phyloP scores from a whole-genome alignment of 129 eudicot genomes.

The Arctium lappa region DNA sequence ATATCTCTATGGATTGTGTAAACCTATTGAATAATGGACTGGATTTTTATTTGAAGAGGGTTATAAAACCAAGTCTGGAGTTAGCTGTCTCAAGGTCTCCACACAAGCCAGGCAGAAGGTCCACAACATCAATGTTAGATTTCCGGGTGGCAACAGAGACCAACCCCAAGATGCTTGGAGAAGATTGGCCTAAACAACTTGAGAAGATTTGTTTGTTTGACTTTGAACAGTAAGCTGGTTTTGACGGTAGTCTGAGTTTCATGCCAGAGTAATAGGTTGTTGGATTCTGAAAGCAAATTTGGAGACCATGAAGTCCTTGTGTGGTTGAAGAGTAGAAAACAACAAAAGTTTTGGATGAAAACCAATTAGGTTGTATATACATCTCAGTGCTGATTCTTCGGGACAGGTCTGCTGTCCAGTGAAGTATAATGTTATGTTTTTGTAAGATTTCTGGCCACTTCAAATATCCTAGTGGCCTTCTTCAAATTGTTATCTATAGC shows the following conservation, averaged over 20 bases:
- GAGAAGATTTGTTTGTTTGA: slow-evolving; percentile 50
- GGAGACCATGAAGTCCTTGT: slow-evolving; percentile 20
- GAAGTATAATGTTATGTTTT: slow-evolving; percentile 45
- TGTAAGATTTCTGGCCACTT: slow-evolving; percentile 43
- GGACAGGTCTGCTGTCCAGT: slow-evolving; percentile 41
- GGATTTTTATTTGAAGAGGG: slow-evolving; percentile 50
- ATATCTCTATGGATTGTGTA: slow-evolving; percentile 54
- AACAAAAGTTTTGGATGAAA: slow-evolving; percentile 49
- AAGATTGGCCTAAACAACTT: slow-evolving; percentile 61
- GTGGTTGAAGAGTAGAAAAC: slow-evolving; percentile 32
- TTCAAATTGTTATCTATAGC: slow-evolving; percentile 32
- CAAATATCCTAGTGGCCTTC: slow-evolving; percentile 35
- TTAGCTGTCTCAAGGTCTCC: slow-evolving; percentile 44
- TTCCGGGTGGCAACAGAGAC: slow-evolving; percentile 62
- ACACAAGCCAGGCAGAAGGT: slow-evolving; percentile 16
- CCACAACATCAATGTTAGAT: slow-evolving; percentile 51
- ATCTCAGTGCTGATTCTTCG: slow-evolving; percentile 57
- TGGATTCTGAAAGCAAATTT: slow-evolving; percentile 30
- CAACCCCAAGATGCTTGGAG: slow-evolving; percentile 68
- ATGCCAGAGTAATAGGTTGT: slow-evolving; percentile 18
- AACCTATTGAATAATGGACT: slow-evolving; percentile 61
- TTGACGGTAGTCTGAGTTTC: slow-evolving; percentile 2
- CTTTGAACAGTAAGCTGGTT: slow-evolving; percentile 21
- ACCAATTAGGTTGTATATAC: slow-evolving; percentile 65
- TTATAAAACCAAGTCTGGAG: slow-evolving; percentile 52